Evolutionary conservation across 768 basidiomycete species (phyloP).

Genomic region (Rickenella mellea): DNA sequence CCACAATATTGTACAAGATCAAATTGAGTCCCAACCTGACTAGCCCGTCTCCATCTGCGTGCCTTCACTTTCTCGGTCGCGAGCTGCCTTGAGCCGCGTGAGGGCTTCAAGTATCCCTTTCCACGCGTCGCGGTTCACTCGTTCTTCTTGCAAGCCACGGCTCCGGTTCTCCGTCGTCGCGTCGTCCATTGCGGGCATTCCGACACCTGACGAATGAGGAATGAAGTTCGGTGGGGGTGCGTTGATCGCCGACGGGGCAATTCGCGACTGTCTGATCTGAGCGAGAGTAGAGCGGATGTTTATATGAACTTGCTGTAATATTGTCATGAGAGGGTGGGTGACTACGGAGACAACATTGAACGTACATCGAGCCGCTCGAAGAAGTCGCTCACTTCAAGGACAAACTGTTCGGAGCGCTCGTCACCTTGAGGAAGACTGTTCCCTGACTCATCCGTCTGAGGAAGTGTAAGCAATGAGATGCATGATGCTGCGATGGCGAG

Average conservation of each 20-base stretch:
- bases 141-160: conserved; percentile 69
- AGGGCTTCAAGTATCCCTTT: conserved; percentile 62
- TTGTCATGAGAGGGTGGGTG: conserved; percentile 2
- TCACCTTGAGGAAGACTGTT: conserved; percentile 70
- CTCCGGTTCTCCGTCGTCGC: conserved; percentile 14
- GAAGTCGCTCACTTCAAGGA: conserved; percentile 77
- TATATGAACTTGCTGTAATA: conserved; percentile 57
- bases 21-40: background rate
- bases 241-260: conserved; percentile 82
- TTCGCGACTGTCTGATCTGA: conserved; percentile 72
- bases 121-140: conserved; percentile 73
- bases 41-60: background rate
- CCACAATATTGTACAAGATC: too few species aligned
- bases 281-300: conserved; percentile 72
- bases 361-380: conserved; percentile 73
- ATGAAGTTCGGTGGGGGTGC: conserved; percentile 66
- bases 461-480: conserved; percentile 70
- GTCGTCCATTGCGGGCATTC: conserved; percentile 39
- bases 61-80: conserved; percentile 15
- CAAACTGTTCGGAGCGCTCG: conserved; percentile 79
- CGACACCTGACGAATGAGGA: conserved; percentile 72
- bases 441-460: conserved; percentile 65
- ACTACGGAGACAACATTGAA: conserved; percentile 12
- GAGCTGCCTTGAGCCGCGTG: conserved; percentile 45
- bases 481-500: conserved; percentile 70